These are phyloP conservation scores for Cajanus cajan DNA, from an alignment of 306 rosid genomes.

Conservation along the genomic window DNA sequence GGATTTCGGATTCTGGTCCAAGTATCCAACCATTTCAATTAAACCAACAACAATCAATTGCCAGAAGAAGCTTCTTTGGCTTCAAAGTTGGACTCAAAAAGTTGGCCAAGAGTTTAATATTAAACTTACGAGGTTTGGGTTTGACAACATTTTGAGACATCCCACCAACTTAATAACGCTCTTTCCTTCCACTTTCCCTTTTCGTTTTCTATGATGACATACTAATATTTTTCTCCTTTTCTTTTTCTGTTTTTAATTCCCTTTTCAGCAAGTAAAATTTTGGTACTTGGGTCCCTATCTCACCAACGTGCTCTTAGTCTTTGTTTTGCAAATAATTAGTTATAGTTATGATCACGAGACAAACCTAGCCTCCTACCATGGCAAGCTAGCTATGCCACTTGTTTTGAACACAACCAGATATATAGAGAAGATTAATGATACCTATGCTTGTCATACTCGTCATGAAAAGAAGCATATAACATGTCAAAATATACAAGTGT, in stretches of 20 bases:
- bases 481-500: neutral
- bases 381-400: conserved; percentile 17
- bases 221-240: neutral
- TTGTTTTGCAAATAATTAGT: neutral
- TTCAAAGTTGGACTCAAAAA: conserved; percentile 41
- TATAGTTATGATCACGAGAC: neutral
- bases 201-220: neutral
- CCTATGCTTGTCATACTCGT: neutral
- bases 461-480: neutral
- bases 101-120: neutral
- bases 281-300: neutral
- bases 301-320: neutral
- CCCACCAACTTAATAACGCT: conserved; percentile 10
- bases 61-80: conserved; percentile 23
- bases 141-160: conserved; percentile 1
- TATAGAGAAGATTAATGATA: neutral
- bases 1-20: conserved; percentile 20
- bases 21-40: conserved; percentile 11
- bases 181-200: conserved; percentile 29
- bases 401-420: conserved; percentile 2
- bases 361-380: neutral
- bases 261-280: neutral
- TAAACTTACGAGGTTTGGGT: neutral
- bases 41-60: conserved; percentile 11
- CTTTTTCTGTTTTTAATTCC: neutral